phyloP scores from a whole-genome alignment of 164 flowering plant species.

The Chimonanthus praecox region DNA sequence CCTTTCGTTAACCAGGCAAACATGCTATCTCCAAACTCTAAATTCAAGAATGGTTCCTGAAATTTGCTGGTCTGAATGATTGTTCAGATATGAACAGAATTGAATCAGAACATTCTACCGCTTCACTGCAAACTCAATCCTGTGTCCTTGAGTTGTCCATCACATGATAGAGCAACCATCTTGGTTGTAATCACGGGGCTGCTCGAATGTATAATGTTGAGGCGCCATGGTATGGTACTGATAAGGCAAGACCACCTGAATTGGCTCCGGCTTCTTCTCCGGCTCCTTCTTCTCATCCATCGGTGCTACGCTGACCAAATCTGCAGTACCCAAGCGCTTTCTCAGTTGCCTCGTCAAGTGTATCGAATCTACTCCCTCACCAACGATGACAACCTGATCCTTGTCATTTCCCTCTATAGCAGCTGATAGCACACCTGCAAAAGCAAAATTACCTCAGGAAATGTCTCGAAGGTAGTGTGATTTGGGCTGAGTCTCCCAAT shows the following conservation, averaged over 20 bases:
- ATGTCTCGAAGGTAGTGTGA: too few relatives aligned
- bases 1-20: too few relatives aligned
- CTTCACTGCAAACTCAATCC: too few relatives aligned
- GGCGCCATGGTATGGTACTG: background rate
- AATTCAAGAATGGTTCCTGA: too few relatives aligned
- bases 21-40: too few relatives aligned
- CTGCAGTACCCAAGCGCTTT: conserved; percentile 25
- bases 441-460: too few relatives aligned
- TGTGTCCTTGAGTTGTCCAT: too few relatives aligned
- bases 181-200: background rate
- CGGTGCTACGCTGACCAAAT: conserved; percentile 14
- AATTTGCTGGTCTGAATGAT: too few relatives aligned
- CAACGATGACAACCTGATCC: conserved; percentile 23
- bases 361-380: conserved; percentile 30
- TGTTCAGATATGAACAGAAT: too few relatives aligned
- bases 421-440: conserved; percentile 19
- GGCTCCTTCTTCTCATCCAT: background rate
- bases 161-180: background rate
- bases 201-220: background rate
- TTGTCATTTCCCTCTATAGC: conserved; percentile 18
- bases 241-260: background rate
- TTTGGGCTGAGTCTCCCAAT: too few relatives aligned
- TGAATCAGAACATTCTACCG: too few relatives aligned
- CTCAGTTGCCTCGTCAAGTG: conserved; percentile 12
- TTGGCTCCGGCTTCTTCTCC: background rate